phyloP scores from a whole-genome alignment of 768 basidiomycete genomes.

The Collybiopsis luxurians region DNA sequence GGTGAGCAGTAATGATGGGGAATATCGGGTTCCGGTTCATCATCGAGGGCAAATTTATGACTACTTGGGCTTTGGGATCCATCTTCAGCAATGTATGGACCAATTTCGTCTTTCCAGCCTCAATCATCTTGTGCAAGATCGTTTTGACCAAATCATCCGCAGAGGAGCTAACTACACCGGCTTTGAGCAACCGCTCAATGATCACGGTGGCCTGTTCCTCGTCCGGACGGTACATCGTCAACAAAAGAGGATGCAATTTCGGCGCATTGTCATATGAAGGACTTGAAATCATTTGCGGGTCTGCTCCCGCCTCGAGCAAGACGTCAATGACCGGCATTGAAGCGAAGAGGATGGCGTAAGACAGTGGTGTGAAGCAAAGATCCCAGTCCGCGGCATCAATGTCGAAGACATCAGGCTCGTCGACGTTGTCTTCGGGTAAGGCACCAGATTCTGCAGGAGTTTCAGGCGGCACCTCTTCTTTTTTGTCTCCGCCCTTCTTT shows the following conservation, averaged over 20 bases:
- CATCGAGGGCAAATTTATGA: constrained; percentile 36
- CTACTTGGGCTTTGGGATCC: constrained; percentile 37
- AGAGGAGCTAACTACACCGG: constrained; percentile 39
- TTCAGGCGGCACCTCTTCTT: constrained; percentile 5
- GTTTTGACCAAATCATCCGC: constrained; percentile 36
- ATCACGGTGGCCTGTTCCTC: constrained; percentile 38
- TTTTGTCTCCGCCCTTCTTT: constrained; percentile 14
- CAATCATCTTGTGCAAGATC: constrained; percentile 39
- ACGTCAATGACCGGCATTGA: constrained; percentile 42
- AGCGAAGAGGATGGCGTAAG: constrained; percentile 48
- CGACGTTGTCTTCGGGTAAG: constrained; percentile 45
- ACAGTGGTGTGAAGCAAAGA: constrained; percentile 48
- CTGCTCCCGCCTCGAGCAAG: constrained; percentile 46
- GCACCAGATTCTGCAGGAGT: constrained; percentile 26
- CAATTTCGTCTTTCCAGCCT: constrained; percentile 32
- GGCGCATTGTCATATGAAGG: constrained; percentile 37
- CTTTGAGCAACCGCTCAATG: constrained; percentile 37
- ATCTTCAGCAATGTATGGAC: constrained; percentile 37
- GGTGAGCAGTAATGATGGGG: constrained; percentile 38
- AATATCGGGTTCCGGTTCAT: constrained; percentile 15
- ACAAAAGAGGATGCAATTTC: constrained; percentile 12
- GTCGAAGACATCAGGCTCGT: constrained; percentile 55
- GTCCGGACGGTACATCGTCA: constrained; percentile 24
- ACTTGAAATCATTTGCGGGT: constrained; percentile 37
- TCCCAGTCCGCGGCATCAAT: constrained; percentile 59